Base-by-base conservation (phyloP, 2,329 filamentous ascomycete species). In the Trichoderma breve region DNA sequence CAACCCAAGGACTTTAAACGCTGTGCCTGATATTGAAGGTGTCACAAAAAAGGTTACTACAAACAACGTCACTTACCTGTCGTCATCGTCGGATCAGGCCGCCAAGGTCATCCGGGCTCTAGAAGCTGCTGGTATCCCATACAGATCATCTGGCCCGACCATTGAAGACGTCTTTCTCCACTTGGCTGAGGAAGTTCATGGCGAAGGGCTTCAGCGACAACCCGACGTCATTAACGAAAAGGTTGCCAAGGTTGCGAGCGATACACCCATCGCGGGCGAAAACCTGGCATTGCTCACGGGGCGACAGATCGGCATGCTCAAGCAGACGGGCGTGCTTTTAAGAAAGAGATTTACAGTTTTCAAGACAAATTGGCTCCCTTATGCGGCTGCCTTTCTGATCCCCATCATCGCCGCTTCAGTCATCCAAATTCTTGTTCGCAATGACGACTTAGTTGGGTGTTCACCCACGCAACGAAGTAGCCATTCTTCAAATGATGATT, bases 361-460 rank as follows among this genome's bases (percentile, higher is more conserved):
- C 21, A 85, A 86, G 71, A 76, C 74, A 21, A 78, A 78, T 61
- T 78, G 89, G 80, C 86, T 95, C 72, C 92, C 93, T 0, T 93
- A 93, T 70, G 78, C 90, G 7, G 90, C 88, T 1, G 93, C 92
- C 1, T 84, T 95, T n/a, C 76, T 93, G 1, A 88, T 96, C 15
- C 93, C 93, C 0, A 87, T 97, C 72, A 84, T 93, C 68, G 91
- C 92, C 2, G 91, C 92, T 21, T 92, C 91, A 0, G 82, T 95
- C 9, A 91, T 93, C 0, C 92, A 91, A 4, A 82, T 94, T 1
- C 94, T 95, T 75, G 81, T 97, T 6, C 86, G 87, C 34, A 82
- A 84, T 57, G 90, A 89, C 74, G 76, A 80, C 4, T 82, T 83
- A 0, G 82, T 79, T 1, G 81, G 82, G 1, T 91, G 89, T 76